Conservation (phyloP, 176 grass and related monocot genomes). For the Zea mays region DNA sequence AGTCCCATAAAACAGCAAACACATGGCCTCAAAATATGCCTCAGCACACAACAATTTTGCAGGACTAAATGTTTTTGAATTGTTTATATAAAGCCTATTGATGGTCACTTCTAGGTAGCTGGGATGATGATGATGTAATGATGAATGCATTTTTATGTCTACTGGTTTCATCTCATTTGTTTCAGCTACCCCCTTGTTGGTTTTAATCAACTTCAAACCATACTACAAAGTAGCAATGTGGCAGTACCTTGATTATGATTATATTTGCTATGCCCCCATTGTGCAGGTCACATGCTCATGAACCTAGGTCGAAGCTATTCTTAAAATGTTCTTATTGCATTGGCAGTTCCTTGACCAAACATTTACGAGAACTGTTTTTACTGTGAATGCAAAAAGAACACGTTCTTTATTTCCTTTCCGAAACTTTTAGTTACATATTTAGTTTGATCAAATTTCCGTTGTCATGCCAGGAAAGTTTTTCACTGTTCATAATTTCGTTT, state of each 20-base stretch:
- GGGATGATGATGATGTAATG: not conserved
- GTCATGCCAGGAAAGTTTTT: not conserved
- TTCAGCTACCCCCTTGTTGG: not conserved
- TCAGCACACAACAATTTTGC: not conserved
- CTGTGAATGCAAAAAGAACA: not conserved
- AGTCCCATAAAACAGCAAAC: not conserved
- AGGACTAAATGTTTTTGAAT: not conserved
- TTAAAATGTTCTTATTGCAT: not conserved
- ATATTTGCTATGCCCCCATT: not conserved
- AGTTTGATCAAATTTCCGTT: slow-evolving; percentile 12
- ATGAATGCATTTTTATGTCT: not conserved
- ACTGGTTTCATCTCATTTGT: not conserved
- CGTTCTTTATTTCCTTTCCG: not conserved
- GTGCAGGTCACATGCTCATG: not conserved
- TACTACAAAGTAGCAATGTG: slow-evolving; percentile 12
- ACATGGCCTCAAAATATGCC: not conserved
- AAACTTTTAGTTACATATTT: not conserved
- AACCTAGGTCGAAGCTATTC: slow-evolving; percentile 15
- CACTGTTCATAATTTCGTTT: not conserved
- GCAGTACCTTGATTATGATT: not conserved
- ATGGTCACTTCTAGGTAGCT: not conserved
- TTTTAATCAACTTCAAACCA: slow-evolving; percentile 12
- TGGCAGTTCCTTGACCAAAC: slow-evolving; percentile 15
- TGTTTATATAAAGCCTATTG: slow-evolving; percentile 17
- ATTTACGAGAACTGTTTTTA: not conserved